Evolutionary conservation across 306 rosid genomes (phyloP), one percentile per base, ranked within the genome.

Genomic region (Lupinus albus): DNA sequence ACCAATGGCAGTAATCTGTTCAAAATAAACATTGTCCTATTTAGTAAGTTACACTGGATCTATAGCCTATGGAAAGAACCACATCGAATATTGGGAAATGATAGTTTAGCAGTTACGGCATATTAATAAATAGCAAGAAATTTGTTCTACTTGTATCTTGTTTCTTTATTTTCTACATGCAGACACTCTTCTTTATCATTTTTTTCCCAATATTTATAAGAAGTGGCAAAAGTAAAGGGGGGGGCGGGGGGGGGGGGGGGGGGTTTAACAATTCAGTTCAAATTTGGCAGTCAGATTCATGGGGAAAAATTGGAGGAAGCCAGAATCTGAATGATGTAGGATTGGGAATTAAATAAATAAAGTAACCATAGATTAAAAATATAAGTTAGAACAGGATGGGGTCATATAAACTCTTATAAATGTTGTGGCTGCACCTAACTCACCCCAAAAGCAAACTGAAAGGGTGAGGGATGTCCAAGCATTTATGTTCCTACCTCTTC

Each of bases 1-100:
- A 44, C 99, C 99, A 67, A 93, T 90, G 10, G 99, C 99, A 56
- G 99, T 93, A 76, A 93, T 92, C 99, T 93, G 87, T 21, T 51
- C 59, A 50, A 64, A 72, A 72, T 61, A 74, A 71, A 63, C 76
- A 46, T 52, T 69, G 28, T 74, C 61, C 18, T 74, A 59, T 39
- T 75, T 71, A 74, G 77, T 13, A 68, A 46, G 64, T 33, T 57
- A 71, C 57, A 49, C 61, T 16, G 13, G 42, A 61, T 12, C 67
- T 32, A 53, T 49, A 57, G 28, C 30, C 62, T 5, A 50, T 45
- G 46, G 51, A 65, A 47, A 49, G 15, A 28, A 51, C 65, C 47
- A 52, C 18, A 47, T 67, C 55, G 10, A 50, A 68, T 13, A 20
- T 65, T 64, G 52, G 64, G 38, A 68, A 69, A 30, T 28, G 20